A percentile compares a stretch with the other conserved stretches of the same genome.
phyloP scores from a whole-genome alignment of 2,329 filamentous ascomycete species.

The Teratosphaeria nubilosa region DNA sequence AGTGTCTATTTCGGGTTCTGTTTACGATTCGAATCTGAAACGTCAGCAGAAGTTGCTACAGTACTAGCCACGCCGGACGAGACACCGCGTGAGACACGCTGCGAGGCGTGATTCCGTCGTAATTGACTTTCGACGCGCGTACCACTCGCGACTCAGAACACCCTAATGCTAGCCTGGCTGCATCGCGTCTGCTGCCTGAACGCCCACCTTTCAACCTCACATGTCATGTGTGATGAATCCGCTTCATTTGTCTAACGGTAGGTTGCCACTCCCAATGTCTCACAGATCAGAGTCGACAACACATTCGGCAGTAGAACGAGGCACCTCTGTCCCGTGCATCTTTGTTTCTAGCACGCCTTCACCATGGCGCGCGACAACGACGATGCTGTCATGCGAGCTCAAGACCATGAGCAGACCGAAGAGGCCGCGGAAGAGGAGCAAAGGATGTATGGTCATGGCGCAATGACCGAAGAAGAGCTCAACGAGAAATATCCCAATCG shows the following conservation, averaged over 20 bases:
- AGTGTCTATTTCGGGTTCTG: not conserved
- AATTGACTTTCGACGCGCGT: not conserved
- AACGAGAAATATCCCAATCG: constrained; percentile 63
- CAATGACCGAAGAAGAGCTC: constrained; percentile 36
- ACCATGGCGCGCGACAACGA: constrained; percentile 20
- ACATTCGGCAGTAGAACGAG: not conserved
- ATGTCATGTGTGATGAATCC: not conserved
- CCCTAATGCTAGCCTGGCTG: not conserved
- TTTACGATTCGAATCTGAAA: not conserved
- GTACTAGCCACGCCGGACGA: not conserved
- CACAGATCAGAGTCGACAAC: not conserved
- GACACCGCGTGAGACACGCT: not conserved
- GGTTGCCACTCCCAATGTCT: not conserved
- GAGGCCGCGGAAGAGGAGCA: constrained; percentile 38
- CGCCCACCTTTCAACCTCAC: not conserved
- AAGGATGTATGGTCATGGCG: constrained; percentile 39
- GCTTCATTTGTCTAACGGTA: not conserved
- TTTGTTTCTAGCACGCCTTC: not conserved
- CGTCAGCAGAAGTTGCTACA: no score
- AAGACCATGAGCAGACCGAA: constrained; percentile 4
- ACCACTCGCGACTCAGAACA: not conserved
- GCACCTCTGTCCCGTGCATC: no score
- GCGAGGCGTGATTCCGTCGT: not conserved
- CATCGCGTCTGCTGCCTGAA: not conserved
- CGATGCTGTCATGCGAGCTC: constrained; percentile 26